Percentiles rank a stretch among this genome's conserved stretches.
Conservation (phyloP, 257 asterid species). For the Solanum lignicaule region DNA sequence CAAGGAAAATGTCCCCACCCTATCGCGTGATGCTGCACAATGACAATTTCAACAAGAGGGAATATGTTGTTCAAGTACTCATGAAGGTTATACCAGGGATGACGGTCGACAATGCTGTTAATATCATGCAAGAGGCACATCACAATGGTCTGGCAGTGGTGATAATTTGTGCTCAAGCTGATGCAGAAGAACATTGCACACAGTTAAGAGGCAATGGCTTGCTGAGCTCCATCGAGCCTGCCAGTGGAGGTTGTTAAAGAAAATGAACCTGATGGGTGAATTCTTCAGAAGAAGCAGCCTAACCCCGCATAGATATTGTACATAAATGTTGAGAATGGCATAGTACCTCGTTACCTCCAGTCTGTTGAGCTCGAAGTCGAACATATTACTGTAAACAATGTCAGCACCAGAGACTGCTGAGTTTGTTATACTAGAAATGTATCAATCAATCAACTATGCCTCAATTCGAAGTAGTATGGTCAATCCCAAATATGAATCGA, state of each 20-base stretch:
- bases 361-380: neutral
- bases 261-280: neutral
- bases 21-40: conserved; percentile 84
- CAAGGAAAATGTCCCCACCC: conserved; percentile 80
- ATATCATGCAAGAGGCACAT: conserved; percentile 96
- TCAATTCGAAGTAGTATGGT: neutral
- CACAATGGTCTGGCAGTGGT: conserved; percentile 72
- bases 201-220: conserved; percentile 92
- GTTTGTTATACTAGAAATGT: neutral
- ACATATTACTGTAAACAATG: neutral
- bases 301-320: neutral
- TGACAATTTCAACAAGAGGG: conserved; percentile 84
- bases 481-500: neutral
- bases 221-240: conserved; percentile 88
- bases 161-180: conserved; percentile 77
- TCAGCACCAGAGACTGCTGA: neutral
- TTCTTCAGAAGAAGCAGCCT: neutral
- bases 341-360: neutral
- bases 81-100: conserved; percentile 98
- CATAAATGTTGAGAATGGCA: neutral
- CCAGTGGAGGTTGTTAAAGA: conserved; percentile 61
- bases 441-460: neutral
- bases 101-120: conserved; percentile 86
- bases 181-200: conserved; percentile 87
- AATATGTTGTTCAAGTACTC: conserved; percentile 89